Conservation (phyloP, 1,284 basidiomycete genomes). For the Stygiomarasmius scandens region DNA sequence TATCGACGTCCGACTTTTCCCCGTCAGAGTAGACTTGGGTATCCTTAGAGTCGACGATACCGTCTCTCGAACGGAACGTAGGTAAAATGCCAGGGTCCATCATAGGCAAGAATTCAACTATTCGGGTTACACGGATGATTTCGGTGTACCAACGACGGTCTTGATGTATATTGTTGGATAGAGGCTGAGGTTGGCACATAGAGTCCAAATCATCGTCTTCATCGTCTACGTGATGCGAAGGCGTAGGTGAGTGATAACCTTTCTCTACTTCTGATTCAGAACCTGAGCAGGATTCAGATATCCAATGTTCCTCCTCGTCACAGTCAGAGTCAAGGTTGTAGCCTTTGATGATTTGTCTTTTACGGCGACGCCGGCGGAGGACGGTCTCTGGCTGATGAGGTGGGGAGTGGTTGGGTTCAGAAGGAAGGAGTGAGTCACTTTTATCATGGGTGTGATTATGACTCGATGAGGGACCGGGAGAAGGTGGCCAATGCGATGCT, state of each 20-base stretch:
- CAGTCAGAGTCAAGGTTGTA: slow-evolving; percentile 3
- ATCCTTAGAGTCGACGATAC: not conserved
- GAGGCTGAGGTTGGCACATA: not conserved
- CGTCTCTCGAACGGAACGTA: not conserved
- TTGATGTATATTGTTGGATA: not conserved
- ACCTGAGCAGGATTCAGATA: slow-evolving; percentile 1
- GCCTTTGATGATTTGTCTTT: not conserved
- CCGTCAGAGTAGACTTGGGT: not conserved
- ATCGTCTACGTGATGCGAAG: not conserved
- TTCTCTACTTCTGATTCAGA: not conserved
- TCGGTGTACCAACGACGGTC: not conserved
- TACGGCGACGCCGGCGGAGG: not conserved
- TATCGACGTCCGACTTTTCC: not conserved
- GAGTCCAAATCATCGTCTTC: not conserved
- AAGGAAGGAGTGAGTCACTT: not conserved
- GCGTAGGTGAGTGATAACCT: not conserved
- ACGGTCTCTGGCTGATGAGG: not conserved
- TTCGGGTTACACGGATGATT: not conserved
- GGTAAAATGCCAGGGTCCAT: slow-evolving; percentile 9
- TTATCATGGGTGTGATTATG: not conserved
- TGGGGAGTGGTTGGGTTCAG: not conserved
- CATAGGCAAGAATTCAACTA: not conserved
- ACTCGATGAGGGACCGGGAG: not conserved
- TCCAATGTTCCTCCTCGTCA: slow-evolving; percentile 5
- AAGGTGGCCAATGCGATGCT: not conserved